Conservation (phyloP, 2,329 filamentous ascomycete species). For the Passalora sequoiae region DNA sequence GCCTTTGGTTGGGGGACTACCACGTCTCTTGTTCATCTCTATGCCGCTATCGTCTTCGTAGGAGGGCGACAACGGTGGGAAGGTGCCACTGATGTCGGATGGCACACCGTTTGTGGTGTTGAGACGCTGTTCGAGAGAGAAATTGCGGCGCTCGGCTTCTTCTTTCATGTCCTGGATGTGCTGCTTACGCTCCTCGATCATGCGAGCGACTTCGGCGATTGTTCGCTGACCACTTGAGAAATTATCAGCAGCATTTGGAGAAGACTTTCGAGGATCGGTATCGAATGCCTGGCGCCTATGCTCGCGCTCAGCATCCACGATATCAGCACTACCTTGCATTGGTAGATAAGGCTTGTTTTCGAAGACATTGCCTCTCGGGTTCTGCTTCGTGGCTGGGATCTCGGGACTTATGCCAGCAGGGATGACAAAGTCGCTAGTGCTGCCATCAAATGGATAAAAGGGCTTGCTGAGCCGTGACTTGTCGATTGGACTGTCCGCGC, state of each 20-base stretch:
- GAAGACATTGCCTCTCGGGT: conserved; percentile 11
- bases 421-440: neutral
- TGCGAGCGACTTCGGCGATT: conserved; percentile 13
- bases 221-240: neutral
- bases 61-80: conserved; percentile 3
- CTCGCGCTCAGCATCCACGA: conserved; percentile 2
- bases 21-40: conserved; percentile 7
- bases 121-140: conserved; percentile 20
- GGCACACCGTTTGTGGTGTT: conserved; percentile 6
- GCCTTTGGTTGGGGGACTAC: neutral
- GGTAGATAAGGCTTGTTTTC: conserved; percentile 12
- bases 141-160: conserved; percentile 14
- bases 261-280: conserved; percentile 10
- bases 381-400: conserved; percentile 1
- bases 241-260: neutral
- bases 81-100: neutral
- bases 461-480: neutral
- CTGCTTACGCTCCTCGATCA: conserved; percentile 16
- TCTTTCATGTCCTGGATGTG: conserved; percentile 15
- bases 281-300: neutral
- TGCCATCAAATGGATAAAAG: neutral
- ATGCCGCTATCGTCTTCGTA: neutral
- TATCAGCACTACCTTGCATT: conserved; percentile 11
- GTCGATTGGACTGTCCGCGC: neutral
- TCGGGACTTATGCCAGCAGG: neutral